These are phyloP conservation scores for Picea mariana DNA, from an alignment of 83 land plant species.

Conservation along the genomic window DNA sequence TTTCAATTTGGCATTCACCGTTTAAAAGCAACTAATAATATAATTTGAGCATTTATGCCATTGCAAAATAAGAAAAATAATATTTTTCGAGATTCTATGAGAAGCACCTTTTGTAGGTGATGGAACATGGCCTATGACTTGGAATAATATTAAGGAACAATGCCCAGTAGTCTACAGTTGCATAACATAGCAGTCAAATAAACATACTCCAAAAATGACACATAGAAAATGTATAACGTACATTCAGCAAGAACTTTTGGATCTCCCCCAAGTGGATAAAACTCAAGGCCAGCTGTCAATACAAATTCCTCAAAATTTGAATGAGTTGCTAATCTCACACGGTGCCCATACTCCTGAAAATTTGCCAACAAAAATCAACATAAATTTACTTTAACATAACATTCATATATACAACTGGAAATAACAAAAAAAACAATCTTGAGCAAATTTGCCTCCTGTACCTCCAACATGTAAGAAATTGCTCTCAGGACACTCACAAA, in stretches of 20 bases:
- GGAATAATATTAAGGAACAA: background rate
- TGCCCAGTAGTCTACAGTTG: background rate
- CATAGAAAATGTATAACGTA: slow-evolving; percentile 27
- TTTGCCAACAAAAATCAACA: background rate
- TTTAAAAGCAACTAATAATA: background rate
- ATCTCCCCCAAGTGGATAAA: slow-evolving; percentile 80
- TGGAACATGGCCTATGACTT: background rate
- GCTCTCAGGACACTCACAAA: background rate
- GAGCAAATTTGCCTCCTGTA: background rate
- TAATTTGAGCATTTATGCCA: background rate
- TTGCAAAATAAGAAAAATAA: background rate
- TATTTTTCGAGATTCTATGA: background rate
- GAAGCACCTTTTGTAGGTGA: background rate
- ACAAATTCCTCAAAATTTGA: slow-evolving; percentile 87
- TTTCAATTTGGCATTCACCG: background rate
- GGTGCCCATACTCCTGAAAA: slow-evolving; percentile 86
- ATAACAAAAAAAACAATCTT: background rate
- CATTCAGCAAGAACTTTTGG: slow-evolving; percentile 87
- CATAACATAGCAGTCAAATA: slow-evolving; percentile 5
- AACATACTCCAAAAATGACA: background rate
- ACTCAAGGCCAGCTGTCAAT: slow-evolving; percentile 77
- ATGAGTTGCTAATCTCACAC: slow-evolving; percentile 88
- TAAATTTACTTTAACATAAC: background rate
- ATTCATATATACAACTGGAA: background rate
- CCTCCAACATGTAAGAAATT: background rate